Base-by-base conservation (phyloP, 2,329 filamentous ascomycete genomes). In the Apiospora sp. region DNA sequence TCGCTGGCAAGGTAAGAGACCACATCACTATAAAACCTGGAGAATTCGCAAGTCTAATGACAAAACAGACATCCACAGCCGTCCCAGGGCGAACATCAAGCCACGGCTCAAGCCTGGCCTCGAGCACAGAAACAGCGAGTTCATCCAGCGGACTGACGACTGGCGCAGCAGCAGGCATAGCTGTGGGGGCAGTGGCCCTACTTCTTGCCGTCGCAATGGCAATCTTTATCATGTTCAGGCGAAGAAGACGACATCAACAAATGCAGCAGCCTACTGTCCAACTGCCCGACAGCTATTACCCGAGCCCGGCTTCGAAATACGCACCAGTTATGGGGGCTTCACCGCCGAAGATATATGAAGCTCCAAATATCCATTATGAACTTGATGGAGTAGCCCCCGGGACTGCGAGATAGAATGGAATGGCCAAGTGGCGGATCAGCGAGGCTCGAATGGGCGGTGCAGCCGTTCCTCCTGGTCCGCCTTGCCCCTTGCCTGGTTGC, bases 1-100 rank as follows among this genome's bases (percentile, higher is more conserved):
- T 71, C 70, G 73, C 72, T 75, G 71, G 70, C 30, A 67, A 34
- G 41, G 51, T 19, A 24, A 41, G 58, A 14, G 2, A 27, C 30
- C 4, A 10, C 3, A 10, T n/a, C 24, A 12, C 1, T 14, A 13
- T n/a, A n/a, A 51, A 13, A 8, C 12, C 0, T 41, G 34, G 10
- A 4, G 3, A 10, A 8, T 19, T 7, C 10, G n/a, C 13, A 12
- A 64, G 10, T 3, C 19, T 64, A 41, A 41, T 12, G 22, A 4
- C 19, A n/a, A 24, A 64, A 8, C 58, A 64, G 58, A n/a, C 34
- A 4, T 24, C 58, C 22, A n/a, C 58, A 12, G 30, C 30, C 30
- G 30, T 4, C 3, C 16, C 51, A 30, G 19, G 13, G 6, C 27
- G 8, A 54, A 24, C n/a, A 16, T 13, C 51, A 27, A 54, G 51